phyloP scores from a whole-genome alignment of 495 filamentous ascomycete genomes.

The Pyrenula massariospora region DNA sequence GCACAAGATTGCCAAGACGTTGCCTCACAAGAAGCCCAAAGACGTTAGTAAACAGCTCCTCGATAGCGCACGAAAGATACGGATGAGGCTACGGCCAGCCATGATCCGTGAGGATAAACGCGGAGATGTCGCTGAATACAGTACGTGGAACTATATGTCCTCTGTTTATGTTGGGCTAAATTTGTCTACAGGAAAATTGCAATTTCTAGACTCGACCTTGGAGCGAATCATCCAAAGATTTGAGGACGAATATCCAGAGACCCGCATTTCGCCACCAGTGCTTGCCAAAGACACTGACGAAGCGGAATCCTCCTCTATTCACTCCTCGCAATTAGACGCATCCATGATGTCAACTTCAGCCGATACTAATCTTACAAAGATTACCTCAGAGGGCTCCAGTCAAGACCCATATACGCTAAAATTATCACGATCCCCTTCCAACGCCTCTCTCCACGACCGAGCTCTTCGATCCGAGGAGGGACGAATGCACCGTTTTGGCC shows the following conservation, averaged over 20 bases:
- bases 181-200: constrained; percentile 51
- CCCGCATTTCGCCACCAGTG: constrained; percentile 36
- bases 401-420: constrained; percentile 32
- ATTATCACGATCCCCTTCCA: constrained; percentile 60
- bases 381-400: constrained; percentile 3
- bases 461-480: constrained; percentile 83
- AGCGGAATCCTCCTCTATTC: background rate
- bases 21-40: constrained; percentile 56
- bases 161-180: background rate
- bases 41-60: constrained; percentile 88
- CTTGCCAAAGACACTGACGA: constrained; percentile 6
- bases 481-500: constrained; percentile 71
- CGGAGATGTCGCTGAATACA: constrained; percentile 57
- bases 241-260: constrained; percentile 91
- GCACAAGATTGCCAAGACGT: constrained; percentile 26
- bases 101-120: constrained; percentile 62
- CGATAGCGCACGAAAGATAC: constrained; percentile 75
- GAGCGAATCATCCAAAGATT: constrained; percentile 87
- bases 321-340: background rate
- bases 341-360: background rate
- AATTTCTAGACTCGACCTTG: constrained; percentile 84
- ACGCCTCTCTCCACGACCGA: constrained; percentile 67
- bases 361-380: background rate
- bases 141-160: constrained; percentile 39
- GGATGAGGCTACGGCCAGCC: constrained; percentile 71